phyloP scores from a whole-genome alignment of 768 basidiomycete species.

The Trametes maxima region DNA sequence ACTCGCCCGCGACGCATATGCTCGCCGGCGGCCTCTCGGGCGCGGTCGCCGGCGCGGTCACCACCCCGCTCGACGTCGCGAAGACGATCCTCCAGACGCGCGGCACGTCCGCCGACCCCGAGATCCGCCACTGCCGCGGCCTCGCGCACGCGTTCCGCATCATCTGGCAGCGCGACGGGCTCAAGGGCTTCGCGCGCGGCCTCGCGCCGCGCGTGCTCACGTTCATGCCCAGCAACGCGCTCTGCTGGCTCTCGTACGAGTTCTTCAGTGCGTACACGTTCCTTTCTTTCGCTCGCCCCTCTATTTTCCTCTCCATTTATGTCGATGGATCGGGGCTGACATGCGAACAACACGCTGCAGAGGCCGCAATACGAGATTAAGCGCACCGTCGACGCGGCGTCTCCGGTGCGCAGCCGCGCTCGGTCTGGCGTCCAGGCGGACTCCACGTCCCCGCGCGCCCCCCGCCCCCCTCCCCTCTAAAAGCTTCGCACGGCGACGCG shows the following conservation, averaged over 20 bases:
- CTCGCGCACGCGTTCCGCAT: constrained; percentile 88
- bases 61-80: constrained; percentile 95
- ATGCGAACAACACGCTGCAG: too few relatives aligned
- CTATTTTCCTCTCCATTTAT: too few relatives aligned
- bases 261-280: constrained; percentile 83
- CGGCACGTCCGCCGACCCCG: constrained; percentile 81
- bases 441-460: too few relatives aligned
- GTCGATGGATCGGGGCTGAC: too few relatives aligned
- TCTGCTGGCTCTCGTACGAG: constrained; percentile 98
- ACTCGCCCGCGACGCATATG: constrained; percentile 94
- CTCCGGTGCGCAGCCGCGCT: too few relatives aligned
- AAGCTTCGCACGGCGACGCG: too few relatives aligned
- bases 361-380: too few relatives aligned
- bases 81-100: constrained; percentile 97
- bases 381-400: too few relatives aligned
- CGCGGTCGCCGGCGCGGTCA: constrained; percentile 91
- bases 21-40: constrained; percentile 91
- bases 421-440: too few relatives aligned
- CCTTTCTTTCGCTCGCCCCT: too few relatives aligned
- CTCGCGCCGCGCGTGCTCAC: constrained; percentile 91
- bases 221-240: constrained; percentile 94
- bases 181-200: constrained; percentile 85
- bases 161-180: constrained; percentile 84
- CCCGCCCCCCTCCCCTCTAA: too few relatives aligned
- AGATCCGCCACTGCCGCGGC: constrained; percentile 82